phyloP scores from a whole-genome alignment of 208 protist genomes.

The Tritrichomonas foetus region DNA sequence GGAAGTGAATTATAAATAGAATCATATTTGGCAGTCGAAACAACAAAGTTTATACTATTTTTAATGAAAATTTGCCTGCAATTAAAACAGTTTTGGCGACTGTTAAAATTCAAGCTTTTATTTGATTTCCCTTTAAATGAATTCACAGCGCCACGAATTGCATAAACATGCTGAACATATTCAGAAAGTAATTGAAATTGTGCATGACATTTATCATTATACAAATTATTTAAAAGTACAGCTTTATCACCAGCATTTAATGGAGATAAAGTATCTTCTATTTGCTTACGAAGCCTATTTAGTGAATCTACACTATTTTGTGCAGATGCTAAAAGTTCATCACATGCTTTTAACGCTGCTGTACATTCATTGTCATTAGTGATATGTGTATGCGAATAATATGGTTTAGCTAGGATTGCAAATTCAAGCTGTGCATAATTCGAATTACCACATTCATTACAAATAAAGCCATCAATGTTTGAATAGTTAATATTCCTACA shows the following conservation, averaged over 20 bases:
- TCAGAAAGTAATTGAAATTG: not conserved
- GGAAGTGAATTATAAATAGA: not conserved
- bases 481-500: constrained; percentile 84
- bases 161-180: not conserved
- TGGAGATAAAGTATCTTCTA: not conserved
- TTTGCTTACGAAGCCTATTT: not conserved
- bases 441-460: constrained; percentile 76
- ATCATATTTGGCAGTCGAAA: not conserved
- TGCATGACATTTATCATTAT: not conserved
- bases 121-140: not conserved
- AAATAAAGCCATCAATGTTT: constrained; percentile 73
- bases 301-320: not conserved
- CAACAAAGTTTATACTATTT: not conserved
- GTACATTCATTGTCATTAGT: constrained; percentile 29
- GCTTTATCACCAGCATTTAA: not conserved
- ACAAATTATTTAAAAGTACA: not conserved
- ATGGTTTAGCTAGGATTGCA: constrained; percentile 51
- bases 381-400: constrained; percentile 44
- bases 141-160: not conserved
- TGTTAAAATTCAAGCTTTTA: too few relatives aligned
- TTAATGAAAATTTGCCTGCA: not conserved
- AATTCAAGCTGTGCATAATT: constrained; percentile 68
- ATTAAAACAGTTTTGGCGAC: not conserved
- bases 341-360: not conserved
- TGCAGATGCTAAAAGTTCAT: not conserved